Percentiles rank a stretch among this genome's conserved stretches.
These are phyloP conservation scores for Penicillium decumbens DNA, from an alignment of 2,329 filamentous ascomycete genomes.

Conservation along the genomic window DNA sequence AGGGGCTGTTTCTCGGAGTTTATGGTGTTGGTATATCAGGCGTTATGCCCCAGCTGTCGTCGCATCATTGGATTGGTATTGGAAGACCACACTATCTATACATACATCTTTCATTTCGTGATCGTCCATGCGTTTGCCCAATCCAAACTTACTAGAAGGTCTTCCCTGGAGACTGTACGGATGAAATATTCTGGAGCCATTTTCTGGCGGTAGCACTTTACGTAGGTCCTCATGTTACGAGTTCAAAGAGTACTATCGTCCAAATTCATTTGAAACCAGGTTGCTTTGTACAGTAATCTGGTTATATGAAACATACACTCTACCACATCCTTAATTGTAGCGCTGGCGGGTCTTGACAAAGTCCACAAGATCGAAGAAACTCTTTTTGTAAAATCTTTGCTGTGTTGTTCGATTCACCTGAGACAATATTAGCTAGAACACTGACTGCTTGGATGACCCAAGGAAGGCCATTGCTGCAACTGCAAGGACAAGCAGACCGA, in stretches of 20 bases:
- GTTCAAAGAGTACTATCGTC: too few species aligned
- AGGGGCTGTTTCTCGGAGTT: not conserved
- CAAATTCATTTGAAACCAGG: not conserved
- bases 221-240: too few species aligned
- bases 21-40: not conserved
- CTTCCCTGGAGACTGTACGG: too few species aligned
- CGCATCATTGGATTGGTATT: not conserved
- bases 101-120: not conserved
- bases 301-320: not conserved
- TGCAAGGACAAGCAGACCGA: not conserved
- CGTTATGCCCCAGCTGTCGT: not conserved
- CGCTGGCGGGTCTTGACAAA: slow-evolving; percentile 38
- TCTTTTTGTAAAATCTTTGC: slow-evolving; percentile 53
- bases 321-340: not conserved
- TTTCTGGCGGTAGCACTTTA: too few species aligned
- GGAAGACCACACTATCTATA: not conserved
- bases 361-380: slow-evolving; percentile 56
- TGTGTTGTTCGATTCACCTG: slow-evolving; percentile 51
- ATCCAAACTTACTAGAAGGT: too few species aligned
- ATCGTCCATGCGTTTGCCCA: too few species aligned
- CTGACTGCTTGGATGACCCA: not conserved
- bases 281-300: not conserved
- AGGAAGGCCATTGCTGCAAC: too few species aligned
- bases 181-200: too few species aligned
- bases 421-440: not conserved